Evolutionary conservation across 2,329 filamentous ascomycete species (phyloP).

Genomic region (Tolypocladium endophyticum): DNA sequence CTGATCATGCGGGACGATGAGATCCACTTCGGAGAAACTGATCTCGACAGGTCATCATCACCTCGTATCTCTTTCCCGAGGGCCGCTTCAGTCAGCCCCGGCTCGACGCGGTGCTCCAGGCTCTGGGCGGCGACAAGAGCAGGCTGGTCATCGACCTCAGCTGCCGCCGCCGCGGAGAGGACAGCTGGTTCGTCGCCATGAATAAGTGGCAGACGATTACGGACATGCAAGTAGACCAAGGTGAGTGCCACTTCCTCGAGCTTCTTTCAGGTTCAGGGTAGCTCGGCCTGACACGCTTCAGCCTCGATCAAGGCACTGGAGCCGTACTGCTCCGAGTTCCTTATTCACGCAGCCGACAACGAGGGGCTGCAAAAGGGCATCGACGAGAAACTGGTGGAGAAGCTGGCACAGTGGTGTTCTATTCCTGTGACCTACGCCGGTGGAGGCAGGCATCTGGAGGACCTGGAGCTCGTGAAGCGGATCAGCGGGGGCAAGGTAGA

Average conservation of each 20-base stretch:
- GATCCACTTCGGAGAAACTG: neutral
- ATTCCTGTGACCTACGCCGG: conserved; percentile 96
- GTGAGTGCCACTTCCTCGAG: conserved; percentile 32
- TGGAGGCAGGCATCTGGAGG: conserved; percentile 72
- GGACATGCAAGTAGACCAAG: conserved; percentile 84
- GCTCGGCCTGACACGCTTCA: conserved; percentile 21
- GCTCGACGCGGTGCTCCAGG: conserved; percentile 61
- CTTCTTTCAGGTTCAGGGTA: neutral
- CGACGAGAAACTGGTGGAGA: conserved; percentile 71
- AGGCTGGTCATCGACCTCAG: conserved; percentile 93
- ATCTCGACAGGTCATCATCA: conserved; percentile 76
- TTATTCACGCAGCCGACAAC: conserved; percentile 94
- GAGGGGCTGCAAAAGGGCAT: conserved; percentile 89
- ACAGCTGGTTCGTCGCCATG: conserved; percentile 94
- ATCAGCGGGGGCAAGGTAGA: conserved; percentile 77
- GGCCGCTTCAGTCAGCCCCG: conserved; percentile 70
- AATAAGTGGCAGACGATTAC: conserved; percentile 98
- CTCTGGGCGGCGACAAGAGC: conserved; percentile 61
- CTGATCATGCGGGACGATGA: no score
- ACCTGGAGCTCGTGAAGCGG: conserved; percentile 70
- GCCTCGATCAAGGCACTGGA: conserved; percentile 73
- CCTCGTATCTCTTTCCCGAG: conserved; percentile 83
- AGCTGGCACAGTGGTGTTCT: conserved; percentile 72
- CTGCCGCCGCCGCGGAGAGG: conserved; percentile 62
- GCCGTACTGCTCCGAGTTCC: conserved; percentile 90